Conservation (phyloP, 768 basidiomycete species). For the Tremella yokohamensis region DNA sequence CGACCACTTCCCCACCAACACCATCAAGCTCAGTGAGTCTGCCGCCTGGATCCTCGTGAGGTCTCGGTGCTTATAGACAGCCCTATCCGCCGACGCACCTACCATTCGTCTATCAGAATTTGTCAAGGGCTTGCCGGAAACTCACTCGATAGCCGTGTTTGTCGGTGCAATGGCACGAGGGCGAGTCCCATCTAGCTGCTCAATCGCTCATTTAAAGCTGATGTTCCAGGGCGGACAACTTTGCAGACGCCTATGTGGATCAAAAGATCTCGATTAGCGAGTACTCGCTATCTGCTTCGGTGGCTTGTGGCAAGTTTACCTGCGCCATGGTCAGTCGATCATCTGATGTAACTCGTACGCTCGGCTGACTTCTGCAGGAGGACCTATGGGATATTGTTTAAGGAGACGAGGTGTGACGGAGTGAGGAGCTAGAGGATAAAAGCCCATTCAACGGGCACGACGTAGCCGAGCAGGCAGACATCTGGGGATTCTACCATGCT, state of each 20-base stretch:
- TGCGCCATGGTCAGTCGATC: constrained; percentile 39
- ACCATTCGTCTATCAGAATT: constrained; percentile 76
- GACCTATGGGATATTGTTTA: constrained; percentile 86
- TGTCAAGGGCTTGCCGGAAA: constrained; percentile 76
- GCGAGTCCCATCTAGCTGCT: constrained; percentile 33
- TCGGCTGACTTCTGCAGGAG: constrained; percentile 64
- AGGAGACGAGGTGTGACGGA: neutral
- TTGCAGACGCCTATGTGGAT: constrained; percentile 90
- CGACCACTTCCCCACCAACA: constrained; percentile 91
- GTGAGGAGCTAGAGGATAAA: too few species aligned
- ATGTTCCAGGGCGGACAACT: constrained; percentile 67
- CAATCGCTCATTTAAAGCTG: neutral
- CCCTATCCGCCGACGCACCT: constrained; percentile 85
- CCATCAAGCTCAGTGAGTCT: constrained; percentile 84
- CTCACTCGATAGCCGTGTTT: constrained; percentile 87
- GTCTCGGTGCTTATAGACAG: constrained; percentile 52
- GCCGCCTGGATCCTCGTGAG: neutral
- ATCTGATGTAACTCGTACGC: neutral
- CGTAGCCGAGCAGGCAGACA: too few species aligned
- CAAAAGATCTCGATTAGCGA: constrained; percentile 96
- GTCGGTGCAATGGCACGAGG: constrained; percentile 98
- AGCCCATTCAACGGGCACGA: too few species aligned
- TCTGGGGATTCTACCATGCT: too few species aligned
- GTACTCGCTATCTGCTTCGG: constrained; percentile 80
- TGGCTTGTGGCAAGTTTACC: constrained; percentile 93